Conservation (phyloP, 108 stramenopile genomes). For the Mediolabrus comicus region DNA sequence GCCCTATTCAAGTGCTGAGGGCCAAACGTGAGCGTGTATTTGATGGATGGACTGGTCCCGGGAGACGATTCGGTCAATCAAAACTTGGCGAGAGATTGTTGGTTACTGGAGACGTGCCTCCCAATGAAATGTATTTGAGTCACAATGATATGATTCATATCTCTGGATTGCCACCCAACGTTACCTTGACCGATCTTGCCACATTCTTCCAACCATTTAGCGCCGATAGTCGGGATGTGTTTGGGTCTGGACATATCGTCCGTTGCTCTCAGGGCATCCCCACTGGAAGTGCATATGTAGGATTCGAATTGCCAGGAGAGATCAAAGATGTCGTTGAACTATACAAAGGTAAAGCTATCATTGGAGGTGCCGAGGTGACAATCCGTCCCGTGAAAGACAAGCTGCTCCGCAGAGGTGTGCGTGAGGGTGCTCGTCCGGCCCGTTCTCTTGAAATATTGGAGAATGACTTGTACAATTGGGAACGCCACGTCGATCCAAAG, state of each 20-base stretch:
- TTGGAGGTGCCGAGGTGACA: slow-evolving; percentile 36
- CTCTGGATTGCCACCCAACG: slow-evolving; percentile 57
- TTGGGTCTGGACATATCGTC: slow-evolving; percentile 78
- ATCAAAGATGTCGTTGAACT: slow-evolving; percentile 50
- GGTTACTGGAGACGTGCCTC: slow-evolving; percentile 82
- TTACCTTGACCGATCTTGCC: slow-evolving; percentile 68
- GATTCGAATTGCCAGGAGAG: slow-evolving; percentile 79
- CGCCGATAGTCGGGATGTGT: slow-evolving; percentile 57
- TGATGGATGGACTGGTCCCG: slow-evolving; percentile 47
- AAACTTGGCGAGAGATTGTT: slow-evolving; percentile 58
- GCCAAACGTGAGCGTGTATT: slow-evolving; percentile 74
- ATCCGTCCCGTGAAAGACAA: slow-evolving; percentile 49
- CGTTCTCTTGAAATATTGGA: slow-evolving; percentile 66
- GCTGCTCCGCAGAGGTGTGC: slow-evolving; percentile 25
- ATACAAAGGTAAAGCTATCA: slow-evolving; percentile 37
- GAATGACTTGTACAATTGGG: slow-evolving; percentile 77
- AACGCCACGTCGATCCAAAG: slow-evolving; percentile 74
- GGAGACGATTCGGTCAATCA: slow-evolving; percentile 30
- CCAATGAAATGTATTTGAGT: slow-evolving; percentile 69
- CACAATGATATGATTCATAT: slow-evolving; percentile 70
- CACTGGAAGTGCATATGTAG: slow-evolving; percentile 79
- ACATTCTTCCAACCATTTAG: slow-evolving; percentile 72
- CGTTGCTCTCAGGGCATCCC: slow-evolving; percentile 60
- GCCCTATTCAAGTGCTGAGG: slow-evolving; percentile 58
- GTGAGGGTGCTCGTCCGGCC: slow-evolving; percentile 54